Evolutionary conservation across 2,329 filamentous ascomycete species (phyloP).

Genomic region (Diaporthe capsici): DNA sequence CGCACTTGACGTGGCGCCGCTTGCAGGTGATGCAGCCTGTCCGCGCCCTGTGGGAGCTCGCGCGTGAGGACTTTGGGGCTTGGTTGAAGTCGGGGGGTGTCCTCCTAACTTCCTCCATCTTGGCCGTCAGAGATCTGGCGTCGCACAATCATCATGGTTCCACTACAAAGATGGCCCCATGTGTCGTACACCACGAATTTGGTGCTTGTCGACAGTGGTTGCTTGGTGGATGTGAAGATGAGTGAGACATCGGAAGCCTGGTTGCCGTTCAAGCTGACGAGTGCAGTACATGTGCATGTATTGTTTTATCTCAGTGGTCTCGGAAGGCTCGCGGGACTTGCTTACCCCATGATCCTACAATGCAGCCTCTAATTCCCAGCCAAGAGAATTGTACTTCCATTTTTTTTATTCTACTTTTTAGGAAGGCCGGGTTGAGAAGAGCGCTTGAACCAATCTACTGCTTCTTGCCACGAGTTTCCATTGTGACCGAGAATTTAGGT

Average conservation of each 20-base stretch:
- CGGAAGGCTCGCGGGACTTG: not conserved
- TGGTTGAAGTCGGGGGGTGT: not conserved
- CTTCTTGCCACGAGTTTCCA: not conserved
- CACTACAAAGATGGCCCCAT: not conserved
- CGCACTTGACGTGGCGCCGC: slow-evolving; percentile 15
- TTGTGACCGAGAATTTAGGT: not conserved
- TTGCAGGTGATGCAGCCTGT: slow-evolving; percentile 23
- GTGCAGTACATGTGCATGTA: not conserved
- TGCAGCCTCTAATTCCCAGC: not conserved
- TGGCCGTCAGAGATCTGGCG: not conserved
- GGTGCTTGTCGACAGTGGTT: not conserved
- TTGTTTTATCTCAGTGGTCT: slow-evolving; percentile 6
- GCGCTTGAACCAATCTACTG: too few relatives aligned
- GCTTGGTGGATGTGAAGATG: not conserved
- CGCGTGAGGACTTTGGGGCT: not conserved
- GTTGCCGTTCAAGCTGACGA: not conserved
- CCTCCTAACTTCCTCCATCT: slow-evolving; percentile 6
- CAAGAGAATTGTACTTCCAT: not conserved
- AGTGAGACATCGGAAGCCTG: not conserved
- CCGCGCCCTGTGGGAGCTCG: slow-evolving; percentile 18
- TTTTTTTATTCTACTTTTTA: too few relatives aligned
- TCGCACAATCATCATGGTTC: not conserved
- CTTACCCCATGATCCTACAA: not conserved
- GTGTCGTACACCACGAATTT: not conserved
- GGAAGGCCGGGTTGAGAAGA: too few relatives aligned